Percentiles rank a stretch among this genome's conserved stretches.
Evolutionary conservation across 1,284 basidiomycete genomes (phyloP).

Genomic region (Malassezia caprae): DNA sequence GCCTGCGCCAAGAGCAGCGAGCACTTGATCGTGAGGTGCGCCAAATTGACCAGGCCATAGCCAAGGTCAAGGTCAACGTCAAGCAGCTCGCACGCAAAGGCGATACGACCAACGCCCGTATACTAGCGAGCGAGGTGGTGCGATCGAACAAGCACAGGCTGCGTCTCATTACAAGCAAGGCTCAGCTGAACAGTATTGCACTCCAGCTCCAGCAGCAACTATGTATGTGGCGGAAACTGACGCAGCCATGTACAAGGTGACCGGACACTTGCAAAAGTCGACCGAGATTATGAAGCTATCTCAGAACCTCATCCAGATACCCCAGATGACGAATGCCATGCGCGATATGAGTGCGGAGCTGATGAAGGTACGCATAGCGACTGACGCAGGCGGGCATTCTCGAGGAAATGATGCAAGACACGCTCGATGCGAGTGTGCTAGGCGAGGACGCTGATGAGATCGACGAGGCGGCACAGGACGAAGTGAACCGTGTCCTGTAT

Average conservation of each 20-base stretch:
- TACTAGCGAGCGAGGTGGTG: constrained; percentile 88
- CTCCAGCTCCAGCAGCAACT: constrained; percentile 86
- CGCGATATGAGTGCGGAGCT: constrained; percentile 97
- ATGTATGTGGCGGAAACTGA: constrained; percentile 55
- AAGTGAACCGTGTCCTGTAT: constrained; percentile 91
- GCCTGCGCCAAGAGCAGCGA: constrained; percentile 40
- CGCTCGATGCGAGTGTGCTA: constrained; percentile 49
- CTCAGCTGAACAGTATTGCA: constrained; percentile 78
- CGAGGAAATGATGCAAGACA: constrained; percentile 51
- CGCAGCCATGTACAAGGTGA: constrained; percentile 89
- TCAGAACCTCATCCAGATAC: constrained; percentile 79
- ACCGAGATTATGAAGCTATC: constrained; percentile 99
- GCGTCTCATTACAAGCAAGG: constrained; percentile 80
- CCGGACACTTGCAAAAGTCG: constrained; percentile 88
- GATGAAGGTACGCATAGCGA: constrained; percentile 60
- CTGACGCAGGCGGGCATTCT: constrained; percentile 49
- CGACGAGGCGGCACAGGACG: constrained; percentile 90
- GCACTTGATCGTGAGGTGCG: constrained; percentile 37
- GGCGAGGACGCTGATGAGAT: constrained; percentile 74
- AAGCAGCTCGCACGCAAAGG: constrained; percentile 85
- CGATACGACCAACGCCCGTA: constrained; percentile 80
- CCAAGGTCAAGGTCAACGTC: constrained; percentile 69
- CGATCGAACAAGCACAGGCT: constrained; percentile 89
- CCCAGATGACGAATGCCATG: constrained; percentile 85
- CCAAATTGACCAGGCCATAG: constrained; percentile 71